Conservation (phyloP, 2,329 filamentous ascomycete genomes). For the Aspergillus floridensis region DNA sequence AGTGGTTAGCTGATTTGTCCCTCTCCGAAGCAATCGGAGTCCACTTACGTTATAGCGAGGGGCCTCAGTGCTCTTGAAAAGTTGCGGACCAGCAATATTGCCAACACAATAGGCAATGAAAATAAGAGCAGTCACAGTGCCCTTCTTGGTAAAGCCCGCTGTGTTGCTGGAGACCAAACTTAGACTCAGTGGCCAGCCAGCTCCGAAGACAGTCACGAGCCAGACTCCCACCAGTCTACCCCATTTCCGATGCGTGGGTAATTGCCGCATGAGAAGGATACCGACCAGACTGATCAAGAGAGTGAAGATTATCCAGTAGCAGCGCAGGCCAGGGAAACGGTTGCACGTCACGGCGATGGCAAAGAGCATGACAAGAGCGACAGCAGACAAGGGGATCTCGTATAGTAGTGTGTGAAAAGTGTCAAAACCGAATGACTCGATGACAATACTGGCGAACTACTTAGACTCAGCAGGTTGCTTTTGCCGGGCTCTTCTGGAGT, state of each 20-base stretch:
- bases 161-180: constrained; percentile 30
- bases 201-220: constrained; percentile 26
- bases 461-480: not conserved
- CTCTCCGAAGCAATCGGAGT: not conserved
- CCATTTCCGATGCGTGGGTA: constrained; percentile 18
- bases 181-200: constrained; percentile 30
- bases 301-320: constrained; percentile 7
- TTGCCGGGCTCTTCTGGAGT: no score
- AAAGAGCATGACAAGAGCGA: constrained; percentile 11
- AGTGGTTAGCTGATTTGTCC: no score
- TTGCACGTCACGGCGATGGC: constrained; percentile 6
- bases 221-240: constrained; percentile 28
- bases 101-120: constrained; percentile 44
- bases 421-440: constrained; percentile 19
- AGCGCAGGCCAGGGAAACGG: constrained; percentile 9
- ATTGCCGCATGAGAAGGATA: constrained; percentile 25
- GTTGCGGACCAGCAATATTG: constrained; percentile 28
- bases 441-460: constrained; percentile 19
- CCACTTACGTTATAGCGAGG: constrained; percentile 8
- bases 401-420: constrained; percentile 20
- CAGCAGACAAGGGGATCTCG: constrained; percentile 10
- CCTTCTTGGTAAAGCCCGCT: constrained; percentile 32
- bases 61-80: constrained; percentile 8
- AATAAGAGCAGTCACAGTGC: constrained; percentile 39
- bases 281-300: constrained; percentile 18